Conservation (phyloP, 2,329 filamentous ascomycete genomes). For the Pseudopyrenochaeta lycopersici region DNA sequence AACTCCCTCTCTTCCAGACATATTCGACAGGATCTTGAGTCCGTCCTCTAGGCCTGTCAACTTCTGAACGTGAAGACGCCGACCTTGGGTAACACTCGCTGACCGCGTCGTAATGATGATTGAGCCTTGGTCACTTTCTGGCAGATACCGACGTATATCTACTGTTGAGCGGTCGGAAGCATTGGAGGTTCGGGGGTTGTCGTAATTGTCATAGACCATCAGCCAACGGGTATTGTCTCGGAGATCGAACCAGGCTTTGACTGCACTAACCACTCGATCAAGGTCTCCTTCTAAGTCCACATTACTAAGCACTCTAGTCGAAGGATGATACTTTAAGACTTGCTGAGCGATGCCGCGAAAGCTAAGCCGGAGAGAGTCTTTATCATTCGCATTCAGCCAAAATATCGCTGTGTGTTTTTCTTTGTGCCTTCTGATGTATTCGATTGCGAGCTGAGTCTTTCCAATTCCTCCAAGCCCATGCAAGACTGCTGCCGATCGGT, state of each 20-base stretch:
- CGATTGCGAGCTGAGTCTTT: too few relatives aligned
- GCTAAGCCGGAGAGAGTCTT: too few relatives aligned
- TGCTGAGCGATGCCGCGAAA: too few relatives aligned
- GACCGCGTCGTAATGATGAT: constrained; percentile 14
- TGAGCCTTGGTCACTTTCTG: constrained; percentile 2
- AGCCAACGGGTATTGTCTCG: constrained; percentile 51
- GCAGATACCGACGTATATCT: constrained; percentile 38
- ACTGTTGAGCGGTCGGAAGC: constrained; percentile 21
- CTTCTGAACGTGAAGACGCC: constrained; percentile 8
- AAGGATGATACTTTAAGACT: too few relatives aligned
- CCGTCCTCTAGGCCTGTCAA: constrained; percentile 5
- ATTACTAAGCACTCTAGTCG: too few relatives aligned
- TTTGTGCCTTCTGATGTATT: too few relatives aligned
- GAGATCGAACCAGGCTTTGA: constrained; percentile 51
- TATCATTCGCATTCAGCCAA: too few relatives aligned
- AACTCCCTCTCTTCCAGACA: constrained; percentile 4
- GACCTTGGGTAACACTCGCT: constrained; percentile 6
- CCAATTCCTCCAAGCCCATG: too few relatives aligned
- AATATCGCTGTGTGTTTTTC: too few relatives aligned
- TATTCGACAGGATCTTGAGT: constrained; percentile 14
- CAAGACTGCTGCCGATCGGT: too few relatives aligned
- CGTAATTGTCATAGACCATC: constrained; percentile 54
- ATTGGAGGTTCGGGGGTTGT: constrained; percentile 45
- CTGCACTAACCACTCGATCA: constrained; percentile 38
- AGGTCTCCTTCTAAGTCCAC: constrained; percentile 31